phyloP scores from a whole-genome alignment of 495 filamentous ascomycete genomes.

The Hypoxylon trugodes region DNA sequence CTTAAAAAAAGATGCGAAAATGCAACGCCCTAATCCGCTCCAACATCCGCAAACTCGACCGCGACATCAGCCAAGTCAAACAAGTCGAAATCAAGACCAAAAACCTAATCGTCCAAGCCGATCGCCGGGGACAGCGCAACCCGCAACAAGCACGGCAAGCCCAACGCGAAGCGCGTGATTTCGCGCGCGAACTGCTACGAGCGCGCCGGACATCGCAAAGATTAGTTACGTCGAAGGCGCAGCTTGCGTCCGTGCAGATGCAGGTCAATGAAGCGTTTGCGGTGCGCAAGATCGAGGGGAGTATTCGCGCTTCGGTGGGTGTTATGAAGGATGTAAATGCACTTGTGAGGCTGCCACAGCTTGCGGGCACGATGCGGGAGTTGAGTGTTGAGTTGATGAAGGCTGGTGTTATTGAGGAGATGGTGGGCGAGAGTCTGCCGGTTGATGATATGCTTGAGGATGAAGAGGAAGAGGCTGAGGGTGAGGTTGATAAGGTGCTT shows the following conservation, averaged over 20 bases:
- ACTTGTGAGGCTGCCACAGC: slow-evolving; percentile 82
- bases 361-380: slow-evolving; percentile 90
- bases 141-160: slow-evolving; percentile 79
- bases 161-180: slow-evolving; percentile 78
- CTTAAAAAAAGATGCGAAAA: slow-evolving; percentile 83
- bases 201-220: slow-evolving; percentile 77
- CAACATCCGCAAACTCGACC: slow-evolving; percentile 94
- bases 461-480: slow-evolving; percentile 87
- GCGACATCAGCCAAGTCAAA: slow-evolving; percentile 82
- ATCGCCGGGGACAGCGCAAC: slow-evolving; percentile 79
- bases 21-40: slow-evolving; percentile 89
- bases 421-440: slow-evolving; percentile 88
- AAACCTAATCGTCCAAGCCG: slow-evolving; percentile 79
- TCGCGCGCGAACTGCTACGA: slow-evolving; percentile 86
- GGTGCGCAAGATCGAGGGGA: slow-evolving; percentile 95
- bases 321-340: slow-evolving; percentile 98
- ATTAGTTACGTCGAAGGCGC: slow-evolving; percentile 85
- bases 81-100: slow-evolving; percentile 84
- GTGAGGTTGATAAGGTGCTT: slow-evolving; percentile 91
- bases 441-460: slow-evolving; percentile 68
- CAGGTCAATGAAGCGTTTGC: slow-evolving; percentile 97
- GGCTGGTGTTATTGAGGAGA: slow-evolving; percentile 97
- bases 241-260: slow-evolving; percentile 94
- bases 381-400: slow-evolving; percentile 87
- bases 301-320: slow-evolving; percentile 81